Evolutionary conservation across 371 early-diverging fungal genomes (phyloP), one percentile per base, ranked within the genome.

Genomic region (Mucor sp.): DNA sequence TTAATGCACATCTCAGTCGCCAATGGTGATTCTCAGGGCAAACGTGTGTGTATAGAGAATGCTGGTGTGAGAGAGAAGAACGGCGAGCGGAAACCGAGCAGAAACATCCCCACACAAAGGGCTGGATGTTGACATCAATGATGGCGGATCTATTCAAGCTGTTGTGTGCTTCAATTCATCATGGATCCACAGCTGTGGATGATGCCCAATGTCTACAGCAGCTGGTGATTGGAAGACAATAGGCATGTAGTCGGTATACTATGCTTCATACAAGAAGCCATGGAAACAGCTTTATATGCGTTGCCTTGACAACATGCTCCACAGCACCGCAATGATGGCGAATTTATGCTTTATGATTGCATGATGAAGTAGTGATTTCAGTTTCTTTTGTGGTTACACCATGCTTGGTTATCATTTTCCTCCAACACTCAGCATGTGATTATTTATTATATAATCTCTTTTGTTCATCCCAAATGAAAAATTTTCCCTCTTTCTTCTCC

Each of bases 381-480:
- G 53, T 53, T 23, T 23, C 53, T 25, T 27, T 27, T 21, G 2
- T 27, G 53, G 53, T 53, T 53, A 53, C 53, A 53, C 53, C 53
- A 27, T 27, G 53, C 53, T 53, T 53, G 25, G 27, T 53, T 53
- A 27, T 53, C 53, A 25, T 53, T 14, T 53, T 53, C 53, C 27
- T 53, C 27, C 27, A 53, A 27, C 53, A 53, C 53, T 27, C 30
- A 33, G 57, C 57, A 57, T 57, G 57, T 57, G 57, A 57, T 57
- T 28, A 17, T 57, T 27, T 57, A 32, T 57, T 57, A 57, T 33
- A 30, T 57, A 28, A 57, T 32, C 14, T 25, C 14, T 12, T 33
- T 57, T 50, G 23, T 50, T 57, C 28, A 57, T 57, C 57, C 57
- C 9, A 17, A 2, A 2, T 19, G 33, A 57, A 33, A 33, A 19